These are phyloP conservation scores for Leccinum incarnatum DNA, from an alignment of 768 basidiomycete species.

Conservation along the genomic window DNA sequence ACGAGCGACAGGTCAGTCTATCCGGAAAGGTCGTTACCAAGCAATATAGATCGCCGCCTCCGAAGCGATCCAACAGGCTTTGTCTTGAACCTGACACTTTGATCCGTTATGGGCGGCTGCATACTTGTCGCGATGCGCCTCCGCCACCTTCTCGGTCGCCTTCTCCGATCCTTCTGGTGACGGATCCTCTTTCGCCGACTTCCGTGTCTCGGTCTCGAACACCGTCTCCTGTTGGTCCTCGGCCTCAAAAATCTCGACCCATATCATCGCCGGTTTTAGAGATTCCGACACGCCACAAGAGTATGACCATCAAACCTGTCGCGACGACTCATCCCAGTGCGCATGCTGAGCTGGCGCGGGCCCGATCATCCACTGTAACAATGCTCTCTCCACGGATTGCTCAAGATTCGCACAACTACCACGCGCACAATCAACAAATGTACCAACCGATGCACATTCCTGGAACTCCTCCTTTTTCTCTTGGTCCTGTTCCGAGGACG, in stretches of 20 bases:
- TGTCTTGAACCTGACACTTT: constrained; percentile 6
- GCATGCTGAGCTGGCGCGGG: constrained; percentile 22
- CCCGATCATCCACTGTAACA: constrained; percentile 31
- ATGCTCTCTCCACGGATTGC: constrained; percentile 22
- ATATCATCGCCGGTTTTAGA: constrained; percentile 29
- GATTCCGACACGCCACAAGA: constrained; percentile 31
- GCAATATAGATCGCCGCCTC: constrained; percentile 41
- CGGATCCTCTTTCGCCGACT: constrained; percentile 14
- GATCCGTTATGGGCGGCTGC: constrained; percentile 15
- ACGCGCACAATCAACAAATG: constrained; percentile 31
- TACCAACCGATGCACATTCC: constrained; percentile 31
- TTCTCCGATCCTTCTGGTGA: constrained; percentile 22
- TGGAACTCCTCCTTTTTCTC: constrained; percentile 15
- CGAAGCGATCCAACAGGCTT: constrained; percentile 27
- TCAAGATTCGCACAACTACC: constrained; percentile 32
- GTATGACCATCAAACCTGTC: constrained; percentile 28
- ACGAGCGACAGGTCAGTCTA: constrained; percentile 16
- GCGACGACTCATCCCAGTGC: constrained; percentile 14
- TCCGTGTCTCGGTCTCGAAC: constrained; percentile 40
- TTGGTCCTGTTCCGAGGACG: constrained; percentile 3
- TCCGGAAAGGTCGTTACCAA: constrained; percentile 36
- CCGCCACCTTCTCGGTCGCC: constrained; percentile 29
- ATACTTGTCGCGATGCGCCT: constrained; percentile 27
- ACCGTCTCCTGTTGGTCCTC: constrained; percentile 51
- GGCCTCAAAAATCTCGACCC: constrained; percentile 34